phyloP scores from a whole-genome alignment of 1,284 basidiomycete genomes.

The Veloporphyrellus conicus region DNA sequence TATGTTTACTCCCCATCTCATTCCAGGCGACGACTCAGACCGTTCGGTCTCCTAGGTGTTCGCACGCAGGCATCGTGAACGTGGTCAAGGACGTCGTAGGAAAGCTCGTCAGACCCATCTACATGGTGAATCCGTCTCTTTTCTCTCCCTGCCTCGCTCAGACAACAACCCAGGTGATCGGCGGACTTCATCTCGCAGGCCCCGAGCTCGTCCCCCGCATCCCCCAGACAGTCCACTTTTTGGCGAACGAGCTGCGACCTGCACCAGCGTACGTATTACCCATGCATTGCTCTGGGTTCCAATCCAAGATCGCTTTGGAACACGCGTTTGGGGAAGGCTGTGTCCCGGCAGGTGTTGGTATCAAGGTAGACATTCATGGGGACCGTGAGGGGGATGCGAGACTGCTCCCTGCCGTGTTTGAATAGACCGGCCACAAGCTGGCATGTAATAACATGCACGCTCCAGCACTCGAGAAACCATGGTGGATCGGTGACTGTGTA shows the following conservation, averaged over 20 bases:
- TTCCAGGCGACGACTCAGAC: background rate
- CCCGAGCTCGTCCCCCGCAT: constrained; percentile 61
- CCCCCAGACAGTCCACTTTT: constrained; percentile 65
- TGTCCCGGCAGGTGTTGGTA: constrained; percentile 72
- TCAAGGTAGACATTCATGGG: constrained; percentile 53
- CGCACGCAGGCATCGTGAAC: constrained; percentile 81
- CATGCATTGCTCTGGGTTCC: constrained; percentile 80
- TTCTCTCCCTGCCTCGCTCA: background rate
- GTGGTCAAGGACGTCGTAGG: constrained; percentile 65
- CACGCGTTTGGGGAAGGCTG: constrained; percentile 66
- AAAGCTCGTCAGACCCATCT: constrained; percentile 62
- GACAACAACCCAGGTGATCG: constrained; percentile 52
- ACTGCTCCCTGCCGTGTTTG: constrained; percentile 31
- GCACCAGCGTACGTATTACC: constrained; percentile 69
- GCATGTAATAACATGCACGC: too few species aligned
- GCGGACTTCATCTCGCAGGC: constrained; percentile 75
- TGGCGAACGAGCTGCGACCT: constrained; percentile 56
- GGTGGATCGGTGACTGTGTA: constrained; percentile 1
- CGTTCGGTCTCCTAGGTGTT: constrained; percentile 48
- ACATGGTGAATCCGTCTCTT: constrained; percentile 52
- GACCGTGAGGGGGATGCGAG: constrained; percentile 38
- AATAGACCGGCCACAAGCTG: background rate
- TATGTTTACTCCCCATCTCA: constrained; percentile 36
- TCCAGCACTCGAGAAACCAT: background rate
- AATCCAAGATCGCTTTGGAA: constrained; percentile 64